A percentile compares a stretch with the other conserved stretches of the same genome.
phyloP scores from a whole-genome alignment of 208 protist species.

The Naegleria lovaniensis region DNA sequence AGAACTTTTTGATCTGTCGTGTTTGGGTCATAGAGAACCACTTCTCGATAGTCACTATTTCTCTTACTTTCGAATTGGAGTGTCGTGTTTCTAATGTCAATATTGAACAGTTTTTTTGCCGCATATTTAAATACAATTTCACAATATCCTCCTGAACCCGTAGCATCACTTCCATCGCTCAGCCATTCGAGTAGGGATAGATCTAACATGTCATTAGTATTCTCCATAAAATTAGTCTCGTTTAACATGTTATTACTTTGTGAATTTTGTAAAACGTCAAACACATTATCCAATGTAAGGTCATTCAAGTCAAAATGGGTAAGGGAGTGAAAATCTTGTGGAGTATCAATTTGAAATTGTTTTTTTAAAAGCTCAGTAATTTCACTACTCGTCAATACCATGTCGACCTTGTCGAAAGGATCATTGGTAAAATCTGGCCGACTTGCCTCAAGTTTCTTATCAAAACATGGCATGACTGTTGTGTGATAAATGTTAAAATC shows the following conservation, averaged over 20 bases:
- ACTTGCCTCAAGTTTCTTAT: conserved; percentile 96
- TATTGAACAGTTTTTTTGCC: conserved; percentile 51
- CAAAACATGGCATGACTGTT: conserved; percentile 95
- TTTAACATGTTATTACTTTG: background rate
- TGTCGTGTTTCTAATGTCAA: conserved; percentile 47
- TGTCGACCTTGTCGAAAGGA: conserved; percentile 77
- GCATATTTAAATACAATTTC: conserved; percentile 52
- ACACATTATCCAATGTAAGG: conserved; percentile 2
- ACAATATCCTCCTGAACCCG: conserved; percentile 52
- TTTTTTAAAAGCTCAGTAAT: conserved; percentile 74
- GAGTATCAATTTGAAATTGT: conserved; percentile 14
- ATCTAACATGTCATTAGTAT: conserved; percentile 11
- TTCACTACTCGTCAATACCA: conserved; percentile 86
- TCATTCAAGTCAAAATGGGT: background rate
- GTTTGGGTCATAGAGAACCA: conserved; percentile 43
- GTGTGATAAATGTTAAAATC: conserved; percentile 71
- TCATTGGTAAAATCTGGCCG: conserved; percentile 64
- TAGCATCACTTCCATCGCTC: conserved; percentile 48
- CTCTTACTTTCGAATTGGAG: conserved; percentile 34
- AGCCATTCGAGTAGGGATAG: background rate
- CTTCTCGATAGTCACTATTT: conserved; percentile 50
- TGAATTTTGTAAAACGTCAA: background rate
- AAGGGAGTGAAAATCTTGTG: background rate
- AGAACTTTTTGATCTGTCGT: conserved; percentile 24
- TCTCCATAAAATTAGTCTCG: background rate